A percentile compares a stretch with the other conserved stretches of the same genome.
Evolutionary conservation across 257 asterid genomes (phyloP).

Genomic region (Pogostemon cablin): DNA sequence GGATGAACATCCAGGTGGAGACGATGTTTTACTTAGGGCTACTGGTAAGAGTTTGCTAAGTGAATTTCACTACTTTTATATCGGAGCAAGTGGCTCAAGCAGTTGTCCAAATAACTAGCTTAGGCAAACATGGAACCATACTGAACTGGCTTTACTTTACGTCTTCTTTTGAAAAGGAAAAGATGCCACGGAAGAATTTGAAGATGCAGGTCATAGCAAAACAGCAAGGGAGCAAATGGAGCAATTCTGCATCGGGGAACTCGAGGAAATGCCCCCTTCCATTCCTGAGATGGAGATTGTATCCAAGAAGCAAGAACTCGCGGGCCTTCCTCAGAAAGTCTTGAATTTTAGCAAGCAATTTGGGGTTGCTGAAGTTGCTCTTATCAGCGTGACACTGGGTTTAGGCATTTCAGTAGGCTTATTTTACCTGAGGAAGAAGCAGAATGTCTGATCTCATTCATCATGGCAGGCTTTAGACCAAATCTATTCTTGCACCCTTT

Average conservation of each 20-base stretch:
- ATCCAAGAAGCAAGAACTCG: constrained; percentile 40
- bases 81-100: background rate
- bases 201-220: constrained; percentile 96
- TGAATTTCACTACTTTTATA: constrained; percentile 10
- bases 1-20: constrained; percentile 99
- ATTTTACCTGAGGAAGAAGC: constrained; percentile 62
- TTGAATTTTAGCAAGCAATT: constrained; percentile 60
- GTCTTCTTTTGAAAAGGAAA: constrained; percentile 48
- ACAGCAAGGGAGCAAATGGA: constrained; percentile 77
- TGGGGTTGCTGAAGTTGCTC: constrained; percentile 64
- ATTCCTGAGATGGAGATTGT: constrained; percentile 63
- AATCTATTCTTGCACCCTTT: constrained; percentile 19
- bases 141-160: constrained; percentile 19
- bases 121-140: background rate
- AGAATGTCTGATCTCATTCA: constrained; percentile 26
- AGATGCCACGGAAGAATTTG: constrained; percentile 94
- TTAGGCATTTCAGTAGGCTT: constrained; percentile 36
- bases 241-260: constrained; percentile 83
- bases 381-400: constrained; percentile 42
- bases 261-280: constrained; percentile 52
- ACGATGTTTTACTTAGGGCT: constrained; percentile 67
- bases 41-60: constrained; percentile 50
- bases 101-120: background rate
- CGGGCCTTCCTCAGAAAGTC: constrained; percentile 39
- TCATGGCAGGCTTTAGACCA: constrained; percentile 16